A percentile compares a stretch with the other conserved stretches of the same genome.
phyloP scores from a whole-genome alignment of 805 yeast species.

The Candida michaelii region DNA sequence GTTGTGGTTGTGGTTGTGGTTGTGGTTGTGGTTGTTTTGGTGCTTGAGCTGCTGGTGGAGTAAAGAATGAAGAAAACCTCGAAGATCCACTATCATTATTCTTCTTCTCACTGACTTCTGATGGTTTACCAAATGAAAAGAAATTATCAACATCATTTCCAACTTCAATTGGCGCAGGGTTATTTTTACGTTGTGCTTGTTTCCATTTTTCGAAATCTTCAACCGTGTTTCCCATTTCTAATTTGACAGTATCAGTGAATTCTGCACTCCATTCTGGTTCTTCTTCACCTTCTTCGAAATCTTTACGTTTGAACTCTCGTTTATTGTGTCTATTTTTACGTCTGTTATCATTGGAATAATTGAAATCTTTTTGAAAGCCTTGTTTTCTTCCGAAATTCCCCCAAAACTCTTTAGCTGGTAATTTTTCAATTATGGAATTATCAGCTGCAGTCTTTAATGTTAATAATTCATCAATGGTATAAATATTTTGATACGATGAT shows the following conservation, averaged over 20 bases:
- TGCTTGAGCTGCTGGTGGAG: slow-evolving; percentile 10
- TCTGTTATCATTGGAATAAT: slow-evolving; percentile 9
- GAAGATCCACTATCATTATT: slow-evolving; percentile 24
- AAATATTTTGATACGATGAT: slow-evolving; percentile 13
- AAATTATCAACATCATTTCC: slow-evolving; percentile 44
- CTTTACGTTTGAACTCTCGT: slow-evolving; percentile 10
- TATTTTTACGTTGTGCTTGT: slow-evolving; percentile 33
- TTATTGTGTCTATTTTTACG: slow-evolving; percentile 3
- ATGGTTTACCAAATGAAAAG: slow-evolving; percentile 40
- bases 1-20: not conserved
- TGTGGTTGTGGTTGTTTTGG: slow-evolving; percentile 3
- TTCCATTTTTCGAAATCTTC: slow-evolving; percentile 64
- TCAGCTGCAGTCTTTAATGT: slow-evolving; percentile 6
- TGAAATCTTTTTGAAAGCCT: slow-evolving; percentile 7
- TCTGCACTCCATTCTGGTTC: slow-evolving; percentile 43
- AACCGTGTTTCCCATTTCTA: slow-evolving; percentile 50
- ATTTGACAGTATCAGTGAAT: slow-evolving; percentile 20
- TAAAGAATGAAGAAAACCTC: slow-evolving; percentile 37
- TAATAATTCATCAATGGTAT: slow-evolving; percentile 13
- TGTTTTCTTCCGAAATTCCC: slow-evolving; percentile 10
- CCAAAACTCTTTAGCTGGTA: slow-evolving; percentile 19
- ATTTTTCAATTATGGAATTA: not conserved
- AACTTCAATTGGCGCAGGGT: slow-evolving; percentile 16
- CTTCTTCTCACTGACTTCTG: slow-evolving; percentile 14
- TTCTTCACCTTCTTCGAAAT: slow-evolving; percentile 9